Percentiles rank a stretch among this genome's conserved stretches.
Evolutionary conservation across 768 basidiomycete genomes (phyloP).

Genomic region (Scleroderma citrinum): DNA sequence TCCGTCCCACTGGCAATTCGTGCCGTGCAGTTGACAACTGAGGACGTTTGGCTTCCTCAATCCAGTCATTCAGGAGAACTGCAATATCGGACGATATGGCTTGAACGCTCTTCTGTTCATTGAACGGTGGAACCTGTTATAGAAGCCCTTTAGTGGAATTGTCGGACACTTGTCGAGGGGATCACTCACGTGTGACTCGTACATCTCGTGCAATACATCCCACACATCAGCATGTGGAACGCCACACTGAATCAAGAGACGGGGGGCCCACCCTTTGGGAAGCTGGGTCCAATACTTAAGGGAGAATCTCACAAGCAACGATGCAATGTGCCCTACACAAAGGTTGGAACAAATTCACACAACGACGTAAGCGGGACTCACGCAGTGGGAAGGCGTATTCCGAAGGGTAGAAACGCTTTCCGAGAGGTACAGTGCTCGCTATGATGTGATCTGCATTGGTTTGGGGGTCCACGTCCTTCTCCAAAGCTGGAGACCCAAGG

Average conservation of each 20-base stretch:
- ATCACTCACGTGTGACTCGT: slow-evolving; percentile 72
- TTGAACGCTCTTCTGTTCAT: slow-evolving; percentile 73
- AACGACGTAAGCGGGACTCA: slow-evolving; percentile 33
- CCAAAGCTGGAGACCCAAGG: slow-evolving; percentile 37
- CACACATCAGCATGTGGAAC: slow-evolving; percentile 80
- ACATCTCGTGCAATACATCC: slow-evolving; percentile 81
- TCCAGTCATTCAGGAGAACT: slow-evolving; percentile 73
- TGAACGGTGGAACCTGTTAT: slow-evolving; percentile 73
- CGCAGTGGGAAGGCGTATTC: slow-evolving; percentile 86
- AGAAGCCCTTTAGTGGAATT: slow-evolving; percentile 1
- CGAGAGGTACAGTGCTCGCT: slow-evolving; percentile 62
- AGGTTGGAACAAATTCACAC: background rate
- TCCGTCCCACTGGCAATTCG: slow-evolving; percentile 73
- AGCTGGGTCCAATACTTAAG: slow-evolving; percentile 52
- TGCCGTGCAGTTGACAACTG: slow-evolving; percentile 55
- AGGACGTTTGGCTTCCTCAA: slow-evolving; percentile 69
- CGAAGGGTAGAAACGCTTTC: slow-evolving; percentile 85
- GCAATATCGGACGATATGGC: slow-evolving; percentile 79
- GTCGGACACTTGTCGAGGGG: background rate
- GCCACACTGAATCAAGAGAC: slow-evolving; percentile 72
- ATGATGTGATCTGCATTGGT: slow-evolving; percentile 58
- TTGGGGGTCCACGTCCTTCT: slow-evolving; percentile 49
- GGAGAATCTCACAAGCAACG: slow-evolving; percentile 69
- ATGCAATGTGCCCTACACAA: slow-evolving; percentile 63
- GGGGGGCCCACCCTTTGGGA: slow-evolving; percentile 77